Conservation (phyloP, 768 basidiomycete species). For the Boletus speciosus region DNA sequence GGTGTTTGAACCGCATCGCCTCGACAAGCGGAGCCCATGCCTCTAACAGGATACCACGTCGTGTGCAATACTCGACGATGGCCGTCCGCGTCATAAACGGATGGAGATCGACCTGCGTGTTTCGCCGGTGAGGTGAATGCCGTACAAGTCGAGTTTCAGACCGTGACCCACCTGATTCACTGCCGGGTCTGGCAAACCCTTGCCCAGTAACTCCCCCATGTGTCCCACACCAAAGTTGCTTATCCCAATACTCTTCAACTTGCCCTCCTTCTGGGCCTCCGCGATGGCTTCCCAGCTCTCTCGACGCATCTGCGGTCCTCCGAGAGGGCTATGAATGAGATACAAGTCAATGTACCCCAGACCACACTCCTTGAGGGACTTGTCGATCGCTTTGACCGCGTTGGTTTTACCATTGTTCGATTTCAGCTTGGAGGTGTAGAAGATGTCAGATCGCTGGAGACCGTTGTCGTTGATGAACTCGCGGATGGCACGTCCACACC, state of each 20-base stretch:
- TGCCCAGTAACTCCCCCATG: slow-evolving; percentile 49
- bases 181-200: slow-evolving; percentile 47
- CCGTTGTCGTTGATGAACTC: slow-evolving; percentile 47
- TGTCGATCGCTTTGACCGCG: slow-evolving; percentile 47
- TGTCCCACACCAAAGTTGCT: slow-evolving; percentile 32
- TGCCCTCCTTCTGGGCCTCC: neutral
- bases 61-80: slow-evolving; percentile 53
- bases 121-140: slow-evolving; percentile 5
- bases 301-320: slow-evolving; percentile 1
- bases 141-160: neutral
- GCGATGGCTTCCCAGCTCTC: slow-evolving; percentile 6
- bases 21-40: slow-evolving; percentile 37
- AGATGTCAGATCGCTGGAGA: slow-evolving; percentile 46
- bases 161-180: slow-evolving; percentile 53
- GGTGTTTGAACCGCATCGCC: slow-evolving; percentile 60
- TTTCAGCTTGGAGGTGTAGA: slow-evolving; percentile 70
- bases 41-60: slow-evolving; percentile 59
- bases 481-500: slow-evolving; percentile 58
- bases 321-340: slow-evolving; percentile 4
- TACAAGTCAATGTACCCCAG: slow-evolving; percentile 1
- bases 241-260: slow-evolving; percentile 1
- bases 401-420: slow-evolving; percentile 46
- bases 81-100: slow-evolving; percentile 68
- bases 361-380: slow-evolving; percentile 46
- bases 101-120: slow-evolving; percentile 49